phyloP scores from a whole-genome alignment of 331 rosid genomes.

The Pyrus hybrid region DNA sequence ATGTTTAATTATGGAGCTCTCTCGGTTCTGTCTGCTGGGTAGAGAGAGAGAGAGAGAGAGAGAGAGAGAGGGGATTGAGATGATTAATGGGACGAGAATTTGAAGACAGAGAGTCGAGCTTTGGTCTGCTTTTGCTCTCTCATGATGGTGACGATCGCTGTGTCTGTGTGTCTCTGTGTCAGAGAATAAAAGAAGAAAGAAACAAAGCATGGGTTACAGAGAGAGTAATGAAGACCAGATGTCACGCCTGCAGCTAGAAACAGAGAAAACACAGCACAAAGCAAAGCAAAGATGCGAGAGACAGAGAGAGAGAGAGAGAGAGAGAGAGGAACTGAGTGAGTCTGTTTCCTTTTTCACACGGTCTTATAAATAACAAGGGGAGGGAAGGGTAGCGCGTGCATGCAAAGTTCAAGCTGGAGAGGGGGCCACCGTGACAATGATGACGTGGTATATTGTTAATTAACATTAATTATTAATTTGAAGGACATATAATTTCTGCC shows the following conservation, averaged over 20 bases:
- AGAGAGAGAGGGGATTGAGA: too few relatives aligned
- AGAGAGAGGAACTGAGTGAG: conserved; percentile 17
- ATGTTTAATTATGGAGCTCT: conserved; percentile 28
- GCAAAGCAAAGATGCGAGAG: conserved; percentile 32
- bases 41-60: not conserved
- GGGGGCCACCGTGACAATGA: conserved; percentile 34
- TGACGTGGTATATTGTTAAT: conserved; percentile 22
- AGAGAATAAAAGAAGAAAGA: conserved; percentile 15
- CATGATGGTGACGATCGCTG: not conserved
- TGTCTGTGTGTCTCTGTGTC: not conserved
- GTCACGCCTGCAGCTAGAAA: conserved; percentile 55
- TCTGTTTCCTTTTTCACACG: conserved; percentile 26
- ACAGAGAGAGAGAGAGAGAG: conserved; percentile 34
- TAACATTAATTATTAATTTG: not conserved
- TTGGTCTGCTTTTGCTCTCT: conserved; percentile 7
- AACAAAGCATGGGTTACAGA: conserved; percentile 36
- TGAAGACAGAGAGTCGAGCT: conserved; percentile 22
- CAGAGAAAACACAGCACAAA: conserved; percentile 28
- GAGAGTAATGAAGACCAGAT: conserved; percentile 59
- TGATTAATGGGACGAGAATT: conserved; percentile 28
- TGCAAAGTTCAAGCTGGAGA: conserved; percentile 22
- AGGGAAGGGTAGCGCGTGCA: conserved; percentile 18
- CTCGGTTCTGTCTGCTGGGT: conserved; percentile 41
- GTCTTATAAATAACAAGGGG: conserved; percentile 37
- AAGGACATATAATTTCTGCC: not conserved